phyloP scores from a whole-genome alignment of 495 filamentous ascomycete species.

The Penicillium taxi region DNA sequence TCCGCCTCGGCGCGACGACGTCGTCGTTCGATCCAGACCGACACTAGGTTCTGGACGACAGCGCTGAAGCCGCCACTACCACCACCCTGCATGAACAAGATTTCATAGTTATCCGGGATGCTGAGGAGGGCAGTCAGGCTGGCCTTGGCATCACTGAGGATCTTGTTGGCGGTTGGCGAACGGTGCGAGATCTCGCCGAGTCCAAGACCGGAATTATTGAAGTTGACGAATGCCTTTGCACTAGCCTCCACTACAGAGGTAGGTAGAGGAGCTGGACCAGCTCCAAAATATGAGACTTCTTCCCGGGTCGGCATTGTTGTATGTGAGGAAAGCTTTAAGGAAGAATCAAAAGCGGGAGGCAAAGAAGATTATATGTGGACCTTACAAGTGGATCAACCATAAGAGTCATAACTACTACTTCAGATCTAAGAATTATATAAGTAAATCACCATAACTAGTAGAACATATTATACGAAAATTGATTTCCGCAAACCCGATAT shows the following conservation, averaged over 20 bases:
- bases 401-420: too few species aligned
- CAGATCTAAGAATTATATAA: too few species aligned
- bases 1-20: conserved; percentile 31
- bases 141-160: conserved; percentile 58
- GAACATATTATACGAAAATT: too few species aligned
- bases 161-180: conserved; percentile 62
- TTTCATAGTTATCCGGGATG: conserved; percentile 68
- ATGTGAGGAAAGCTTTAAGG: background rate
- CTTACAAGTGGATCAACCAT: too few species aligned
- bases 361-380: too few species aligned
- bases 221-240: conserved; percentile 71
- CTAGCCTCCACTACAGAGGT: conserved; percentile 68
- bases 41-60: conserved; percentile 70
- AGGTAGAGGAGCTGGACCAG: conserved; percentile 77
- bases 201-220: conserved; percentile 65
- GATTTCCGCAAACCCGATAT: too few species aligned
- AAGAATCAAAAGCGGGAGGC: too few species aligned
- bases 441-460: too few species aligned
- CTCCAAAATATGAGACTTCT: conserved; percentile 74
- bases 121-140: conserved; percentile 62
- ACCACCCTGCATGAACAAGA: conserved; percentile 74
- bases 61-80: conserved; percentile 79
- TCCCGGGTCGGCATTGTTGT: conserved; percentile 37
- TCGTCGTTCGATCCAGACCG: conserved; percentile 67
- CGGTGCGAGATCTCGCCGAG: conserved; percentile 83